Evolutionary conservation across 768 basidiomycete genomes (phyloP), one percentile per base, ranked within the genome.

Genomic region (Rhodotorula diobovata): DNA sequence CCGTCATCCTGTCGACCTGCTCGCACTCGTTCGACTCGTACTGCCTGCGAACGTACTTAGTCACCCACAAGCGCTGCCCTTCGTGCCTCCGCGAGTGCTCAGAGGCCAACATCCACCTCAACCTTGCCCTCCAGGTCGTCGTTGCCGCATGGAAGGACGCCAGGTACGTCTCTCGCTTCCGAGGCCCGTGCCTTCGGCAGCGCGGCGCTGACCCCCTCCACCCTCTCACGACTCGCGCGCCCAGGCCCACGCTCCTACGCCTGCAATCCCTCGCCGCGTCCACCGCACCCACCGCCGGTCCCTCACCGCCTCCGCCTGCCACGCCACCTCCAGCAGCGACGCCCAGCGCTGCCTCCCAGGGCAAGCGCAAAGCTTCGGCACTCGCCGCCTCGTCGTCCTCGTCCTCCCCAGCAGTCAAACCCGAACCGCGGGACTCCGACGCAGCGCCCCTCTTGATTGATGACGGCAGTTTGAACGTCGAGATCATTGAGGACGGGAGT

Each of bases 71-170:
- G 28, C 58, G 54, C 28, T 75, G 74, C 30, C 67, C 63, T 0
- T 18, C 48, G 2, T 71, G 70, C 41, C 10, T 12, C 6, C 14
- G 16, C 28, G 66, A 67, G 35, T 53, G 68, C 0, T 58, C 60
- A 43, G 67, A 66, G 56, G 67, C 61, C 25, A 45, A 25, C 10
- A 66, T 75, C 53, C 39, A 51, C 37, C 41, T 39, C 14, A 68
- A 63, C 28, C 45, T 60, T 18, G 34, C 23, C 4, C 30, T 75
- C 23, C 67, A 73, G 16, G 56, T 55, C 35, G 37, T 80, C 28
- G 58, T 79, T 11, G 60, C 60, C 34, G 61, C 77, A 20, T 82
- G 81, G 81, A 73, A 55, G n/a, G 46, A 53, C 41, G 67, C 73
- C 39, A 76, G 70, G 80, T 73, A 4, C 43, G 72, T n/a, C 63